Conservation (phyloP, 2,329 filamentous ascomycete species). For the Hypoxylon sp. region DNA sequence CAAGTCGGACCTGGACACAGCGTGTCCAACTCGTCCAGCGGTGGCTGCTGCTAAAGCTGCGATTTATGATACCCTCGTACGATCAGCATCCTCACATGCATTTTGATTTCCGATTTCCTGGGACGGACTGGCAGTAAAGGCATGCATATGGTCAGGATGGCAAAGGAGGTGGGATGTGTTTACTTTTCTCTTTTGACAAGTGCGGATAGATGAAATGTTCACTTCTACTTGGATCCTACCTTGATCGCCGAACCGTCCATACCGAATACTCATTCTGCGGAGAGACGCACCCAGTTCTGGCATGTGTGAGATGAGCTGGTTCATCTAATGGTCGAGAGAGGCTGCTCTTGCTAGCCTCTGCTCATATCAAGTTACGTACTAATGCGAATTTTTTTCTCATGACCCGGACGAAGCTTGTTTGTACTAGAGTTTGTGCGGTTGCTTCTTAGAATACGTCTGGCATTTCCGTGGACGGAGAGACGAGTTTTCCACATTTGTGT, state of each 20-base stretch:
- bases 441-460: slow-evolving; percentile 40
- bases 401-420: slow-evolving; percentile 47
- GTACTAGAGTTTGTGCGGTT: slow-evolving; percentile 48
- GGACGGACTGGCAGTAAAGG: slow-evolving; percentile 47
- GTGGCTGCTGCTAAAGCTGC: slow-evolving; percentile 85
- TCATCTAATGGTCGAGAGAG: slow-evolving; percentile 38
- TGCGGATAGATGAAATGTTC: slow-evolving; percentile 50
- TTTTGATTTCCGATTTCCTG: slow-evolving; percentile 48
- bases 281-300: slow-evolving; percentile 32
- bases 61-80: slow-evolving; percentile 50
- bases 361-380: slow-evolving; percentile 40
- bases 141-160: slow-evolving; percentile 48
- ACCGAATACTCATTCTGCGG: slow-evolving; percentile 40
- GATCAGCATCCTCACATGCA: slow-evolving; percentile 42
- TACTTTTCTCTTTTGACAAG: slow-evolving; percentile 44
- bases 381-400: slow-evolving; percentile 45
- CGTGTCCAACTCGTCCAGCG: slow-evolving; percentile 86
- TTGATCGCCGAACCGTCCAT: slow-evolving; percentile 33
- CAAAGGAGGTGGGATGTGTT: slow-evolving; percentile 45
- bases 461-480: slow-evolving; percentile 42
- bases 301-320: slow-evolving; percentile 37
- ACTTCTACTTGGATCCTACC: slow-evolving; percentile 47
- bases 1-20: slow-evolving; percentile 95
- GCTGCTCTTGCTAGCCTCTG: slow-evolving; percentile 1
- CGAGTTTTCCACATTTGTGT: slow-evolving; percentile 33